Percentiles rank a stretch among this genome's conserved stretches.
These are phyloP conservation scores for Puccinia polysora DNA, from an alignment of 1,284 basidiomycete genomes.

Conservation along the genomic window DNA sequence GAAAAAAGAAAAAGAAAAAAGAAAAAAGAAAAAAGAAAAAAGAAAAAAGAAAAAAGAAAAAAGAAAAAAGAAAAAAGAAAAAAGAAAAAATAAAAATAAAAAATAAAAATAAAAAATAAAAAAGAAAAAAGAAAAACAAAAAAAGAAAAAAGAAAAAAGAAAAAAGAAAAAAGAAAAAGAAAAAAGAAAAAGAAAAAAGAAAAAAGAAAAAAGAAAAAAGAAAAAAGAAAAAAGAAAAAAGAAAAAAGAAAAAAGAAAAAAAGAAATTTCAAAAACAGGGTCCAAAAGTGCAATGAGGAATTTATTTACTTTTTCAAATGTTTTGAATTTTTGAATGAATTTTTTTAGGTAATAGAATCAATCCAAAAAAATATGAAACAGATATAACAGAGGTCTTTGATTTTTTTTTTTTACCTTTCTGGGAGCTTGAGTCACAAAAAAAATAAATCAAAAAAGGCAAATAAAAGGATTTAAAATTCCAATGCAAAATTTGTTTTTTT, in stretches of 20 bases:
- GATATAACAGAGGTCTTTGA: neutral
- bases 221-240: neutral
- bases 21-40: constrained; percentile 2
- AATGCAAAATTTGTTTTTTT: no score
- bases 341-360: no score
- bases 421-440: no score
- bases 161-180: neutral
- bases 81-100: no score
- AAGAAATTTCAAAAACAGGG: neutral
- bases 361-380: neutral
- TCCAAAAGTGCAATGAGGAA: neutral
- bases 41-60: neutral
- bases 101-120: no score
- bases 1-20: constrained; percentile 3
- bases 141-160: neutral
- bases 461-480: no score
- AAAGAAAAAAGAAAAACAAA: neutral
- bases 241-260: neutral
- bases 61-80: neutral
- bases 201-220: neutral
- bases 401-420: no score
- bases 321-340: neutral
- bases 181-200: neutral
- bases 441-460: no score
- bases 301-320: neutral